Evolutionary conservation across 768 basidiomycete species (phyloP).

Genomic region (Postia placenta): DNA sequence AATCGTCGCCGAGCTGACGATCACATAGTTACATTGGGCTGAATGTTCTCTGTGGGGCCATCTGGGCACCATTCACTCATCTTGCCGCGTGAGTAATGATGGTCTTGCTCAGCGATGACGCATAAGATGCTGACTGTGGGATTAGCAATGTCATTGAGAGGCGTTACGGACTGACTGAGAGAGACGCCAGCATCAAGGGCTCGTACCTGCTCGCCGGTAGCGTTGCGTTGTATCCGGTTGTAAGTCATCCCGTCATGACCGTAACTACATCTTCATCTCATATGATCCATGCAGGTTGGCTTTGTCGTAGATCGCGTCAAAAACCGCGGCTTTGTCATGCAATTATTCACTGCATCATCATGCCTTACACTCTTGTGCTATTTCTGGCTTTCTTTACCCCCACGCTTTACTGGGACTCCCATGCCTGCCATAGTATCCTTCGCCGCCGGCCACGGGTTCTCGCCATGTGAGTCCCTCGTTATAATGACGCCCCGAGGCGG

Average conservation of each 20-base stretch:
- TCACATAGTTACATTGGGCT: constrained; percentile 56
- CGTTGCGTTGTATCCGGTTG: constrained; percentile 63
- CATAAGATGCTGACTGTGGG: background rate
- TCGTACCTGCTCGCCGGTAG: constrained; percentile 71
- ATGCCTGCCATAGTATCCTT: constrained; percentile 57
- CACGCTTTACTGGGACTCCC: constrained; percentile 48
- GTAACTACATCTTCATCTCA: background rate
- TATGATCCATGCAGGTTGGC: constrained; percentile 63
- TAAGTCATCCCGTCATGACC: constrained; percentile 26
- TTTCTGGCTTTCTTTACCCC: constrained; percentile 60
- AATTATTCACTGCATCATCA: constrained; percentile 54
- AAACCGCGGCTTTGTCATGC: constrained; percentile 49
- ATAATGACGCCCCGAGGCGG: background rate
- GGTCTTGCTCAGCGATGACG: background rate
- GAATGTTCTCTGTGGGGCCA: constrained; percentile 70
- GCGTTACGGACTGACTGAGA: constrained; percentile 56
- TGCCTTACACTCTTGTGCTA: constrained; percentile 55
- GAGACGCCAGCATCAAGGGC: constrained; percentile 53
- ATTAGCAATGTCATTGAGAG: constrained; percentile 66
- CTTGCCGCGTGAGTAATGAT: constrained; percentile 55
- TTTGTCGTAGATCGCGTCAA: constrained; percentile 56
- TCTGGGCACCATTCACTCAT: constrained; percentile 77
- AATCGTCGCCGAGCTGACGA: background rate
- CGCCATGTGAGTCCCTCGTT: constrained; percentile 45
- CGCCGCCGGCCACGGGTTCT: constrained; percentile 66